Evolutionary conservation across 306 rosid species (phyloP).

Genomic region (Mimosa pudica): DNA sequence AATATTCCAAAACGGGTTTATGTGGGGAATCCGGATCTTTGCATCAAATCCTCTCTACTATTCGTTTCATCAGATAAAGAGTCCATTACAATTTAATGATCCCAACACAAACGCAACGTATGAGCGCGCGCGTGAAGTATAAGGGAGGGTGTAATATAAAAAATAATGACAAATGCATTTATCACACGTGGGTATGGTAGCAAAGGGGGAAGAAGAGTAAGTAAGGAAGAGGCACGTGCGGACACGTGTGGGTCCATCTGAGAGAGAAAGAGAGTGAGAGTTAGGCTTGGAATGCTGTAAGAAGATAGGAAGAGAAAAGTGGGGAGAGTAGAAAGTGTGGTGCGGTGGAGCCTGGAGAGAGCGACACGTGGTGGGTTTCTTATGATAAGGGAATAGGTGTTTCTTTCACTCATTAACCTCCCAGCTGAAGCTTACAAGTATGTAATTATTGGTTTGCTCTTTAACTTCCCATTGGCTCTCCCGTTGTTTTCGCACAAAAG

Average conservation of each 20-base stretch:
- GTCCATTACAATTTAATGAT: too few species aligned
- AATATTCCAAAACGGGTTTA: not conserved
- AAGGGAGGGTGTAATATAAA: not conserved
- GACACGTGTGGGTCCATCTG: conserved; percentile 12
- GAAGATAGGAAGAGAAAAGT: conserved; percentile 30
- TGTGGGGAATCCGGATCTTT: not conserved
- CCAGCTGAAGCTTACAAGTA: conserved; percentile 39
- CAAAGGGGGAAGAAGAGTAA: not conserved
- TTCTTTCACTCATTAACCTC: conserved; percentile 76
- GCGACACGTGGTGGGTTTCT: conserved; percentile 38
- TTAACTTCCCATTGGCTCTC: conserved; percentile 3
- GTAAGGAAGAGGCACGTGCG: conserved; percentile 47
- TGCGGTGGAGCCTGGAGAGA: not conserved
- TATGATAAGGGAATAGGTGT: conserved; percentile 33
- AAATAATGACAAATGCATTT: conserved; percentile 24
- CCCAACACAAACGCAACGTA: too few species aligned
- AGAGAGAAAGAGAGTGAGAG: conserved; percentile 35
- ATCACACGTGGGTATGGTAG: conserved; percentile 45
- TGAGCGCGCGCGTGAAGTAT: not conserved
- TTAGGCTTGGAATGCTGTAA: conserved; percentile 66
- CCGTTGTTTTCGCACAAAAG: conserved; percentile 1
- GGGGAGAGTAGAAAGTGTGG: not conserved
- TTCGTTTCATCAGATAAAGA: not conserved
- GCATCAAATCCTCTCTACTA: not conserved
- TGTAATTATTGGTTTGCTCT: conserved; percentile 14